These are phyloP conservation scores for Capsella rubella DNA, from an alignment of 441 rosid species.

Conservation along the genomic window DNA sequence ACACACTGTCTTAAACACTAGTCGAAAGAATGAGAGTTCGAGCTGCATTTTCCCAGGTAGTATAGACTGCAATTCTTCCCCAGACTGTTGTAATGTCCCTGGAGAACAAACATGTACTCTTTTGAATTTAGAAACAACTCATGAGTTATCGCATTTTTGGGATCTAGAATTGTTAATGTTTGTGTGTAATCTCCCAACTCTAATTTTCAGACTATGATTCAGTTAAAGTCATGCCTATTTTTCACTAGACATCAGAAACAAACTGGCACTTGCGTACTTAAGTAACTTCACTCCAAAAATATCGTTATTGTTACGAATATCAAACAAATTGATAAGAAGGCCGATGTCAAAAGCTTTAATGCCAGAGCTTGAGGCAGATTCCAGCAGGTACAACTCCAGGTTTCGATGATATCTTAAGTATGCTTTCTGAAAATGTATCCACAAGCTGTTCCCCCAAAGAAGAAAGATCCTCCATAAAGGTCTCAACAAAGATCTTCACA, in stretches of 20 bases:
- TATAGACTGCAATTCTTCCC: conserved; percentile 28
- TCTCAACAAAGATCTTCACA: conserved; percentile 83
- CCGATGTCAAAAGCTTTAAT: conserved; percentile 48
- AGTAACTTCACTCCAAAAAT: background rate
- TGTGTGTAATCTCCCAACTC: conserved; percentile 12
- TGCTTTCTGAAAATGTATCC: conserved; percentile 82
- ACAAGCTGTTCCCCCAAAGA: conserved; percentile 92
- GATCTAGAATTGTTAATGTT: conserved; percentile 21
- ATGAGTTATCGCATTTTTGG: conserved; percentile 11
- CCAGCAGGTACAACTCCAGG: conserved; percentile 68
- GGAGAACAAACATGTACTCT: conserved; percentile 30
- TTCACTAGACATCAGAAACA: conserved; percentile 15
- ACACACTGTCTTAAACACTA: conserved; percentile 19
- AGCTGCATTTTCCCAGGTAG: conserved; percentile 17
- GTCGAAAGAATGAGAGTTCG: conserved; percentile 14
- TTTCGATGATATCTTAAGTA: conserved; percentile 56
- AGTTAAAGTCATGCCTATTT: conserved; percentile 12
- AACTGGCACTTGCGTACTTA: background rate
- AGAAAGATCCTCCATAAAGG: conserved; percentile 75
- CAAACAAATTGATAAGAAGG: background rate
- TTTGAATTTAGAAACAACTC: conserved; percentile 3
- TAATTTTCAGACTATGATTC: conserved; percentile 30
- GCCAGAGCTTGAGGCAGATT: conserved; percentile 97
- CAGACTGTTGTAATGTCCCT: conserved; percentile 22
- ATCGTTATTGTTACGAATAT: conserved; percentile 1